These are phyloP conservation scores for Stephanodiscus triporus DNA, from an alignment of 108 stramenopile species.

Conservation along the genomic window DNA sequence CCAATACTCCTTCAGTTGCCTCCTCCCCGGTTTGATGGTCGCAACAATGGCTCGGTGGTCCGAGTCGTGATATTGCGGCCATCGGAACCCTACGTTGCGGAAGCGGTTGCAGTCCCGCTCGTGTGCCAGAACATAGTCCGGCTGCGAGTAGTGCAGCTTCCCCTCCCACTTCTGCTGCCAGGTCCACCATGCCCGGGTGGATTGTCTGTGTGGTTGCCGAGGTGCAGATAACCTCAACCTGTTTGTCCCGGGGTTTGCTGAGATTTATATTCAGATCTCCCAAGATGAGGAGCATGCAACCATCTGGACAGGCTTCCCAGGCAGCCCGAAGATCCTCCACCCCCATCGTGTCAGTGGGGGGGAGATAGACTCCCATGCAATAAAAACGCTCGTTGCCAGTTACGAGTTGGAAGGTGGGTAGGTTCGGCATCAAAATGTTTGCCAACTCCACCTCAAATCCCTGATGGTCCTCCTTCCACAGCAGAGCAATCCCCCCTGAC, in stretches of 20 bases:
- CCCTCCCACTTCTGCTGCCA: too few relatives aligned
- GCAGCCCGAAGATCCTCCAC: background rate
- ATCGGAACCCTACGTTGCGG: background rate
- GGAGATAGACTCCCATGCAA: background rate
- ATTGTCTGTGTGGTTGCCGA: too few relatives aligned
- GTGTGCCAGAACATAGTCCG: too few relatives aligned
- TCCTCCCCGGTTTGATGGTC: background rate
- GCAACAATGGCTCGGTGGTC: slow-evolving; percentile 2
- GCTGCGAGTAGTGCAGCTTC: too few relatives aligned
- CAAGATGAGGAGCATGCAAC: background rate
- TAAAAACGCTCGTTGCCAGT: background rate
- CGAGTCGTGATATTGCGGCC: background rate
- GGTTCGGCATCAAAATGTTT: background rate
- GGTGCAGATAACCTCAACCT: too few relatives aligned
- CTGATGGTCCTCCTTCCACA: background rate
- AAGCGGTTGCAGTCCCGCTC: too few relatives aligned
- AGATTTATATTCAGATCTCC: too few relatives aligned
- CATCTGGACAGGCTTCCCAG: background rate
- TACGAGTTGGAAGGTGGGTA: background rate
- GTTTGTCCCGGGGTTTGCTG: too few relatives aligned
- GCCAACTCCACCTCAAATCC: slow-evolving; percentile 9
- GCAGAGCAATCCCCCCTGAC: background rate
- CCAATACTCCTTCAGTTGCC: background rate
- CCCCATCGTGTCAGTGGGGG: background rate
- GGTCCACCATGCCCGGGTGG: too few relatives aligned